These are phyloP conservation scores for Vitis vinifera DNA, from an alignment of 164 flowering plant genomes.

Conservation along the genomic window ASM3070453v1 NC_081812.1:9807501-9808000, in stretches of 20 bases:
- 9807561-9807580: constrained; percentile 31
- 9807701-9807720: constrained; percentile 31
- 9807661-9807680: constrained; percentile 52
- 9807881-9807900: constrained; percentile 38
- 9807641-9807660: constrained; percentile 7
- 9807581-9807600: constrained; percentile 42
- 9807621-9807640: constrained; percentile 11
- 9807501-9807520: constrained; percentile 33
- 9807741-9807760: constrained; percentile 22
- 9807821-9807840: constrained; percentile 26
- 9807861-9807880: constrained; percentile 21
- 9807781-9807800: constrained; percentile 32
- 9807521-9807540: constrained; percentile 19
- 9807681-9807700: constrained; percentile 49
- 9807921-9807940: constrained; percentile 1
- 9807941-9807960: too few relatives aligned
- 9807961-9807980: too few relatives aligned
- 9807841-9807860: constrained; percentile 31
- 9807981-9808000: too few relatives aligned
- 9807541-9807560: constrained; percentile 21
- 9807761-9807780: neutral
- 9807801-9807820: constrained; percentile 27
- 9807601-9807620: constrained; percentile 26
- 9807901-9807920: constrained; percentile 32
- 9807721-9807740: constrained; percentile 31